Evolutionary conservation across 2,329 filamentous ascomycete species (phyloP), one percentile per base, ranked within the genome.

Genomic region (Ophiostoma triangulosporum): DNA sequence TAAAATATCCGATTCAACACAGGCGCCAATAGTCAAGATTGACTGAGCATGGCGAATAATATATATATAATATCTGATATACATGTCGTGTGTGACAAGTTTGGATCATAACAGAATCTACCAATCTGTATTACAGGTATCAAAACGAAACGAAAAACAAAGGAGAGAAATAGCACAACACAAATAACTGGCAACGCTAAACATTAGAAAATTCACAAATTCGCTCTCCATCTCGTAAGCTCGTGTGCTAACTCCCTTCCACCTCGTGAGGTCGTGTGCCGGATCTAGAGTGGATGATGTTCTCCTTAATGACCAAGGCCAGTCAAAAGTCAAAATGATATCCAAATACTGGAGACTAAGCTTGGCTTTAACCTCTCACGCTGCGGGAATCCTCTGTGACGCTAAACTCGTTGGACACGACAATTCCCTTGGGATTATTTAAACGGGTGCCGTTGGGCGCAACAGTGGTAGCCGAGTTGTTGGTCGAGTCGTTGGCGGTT

Each of bases 391-490:
- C 50, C 14, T 43, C 31, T 1, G 57, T 58, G 3, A 72, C 59
- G 49, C 70, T 65, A 17, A 73, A 61, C 45, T 71, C 62, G 48
- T 67, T 72, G 0, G 66, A 70, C n/a, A 73, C 67, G 22, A 71
- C 56, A 31, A 72, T 73, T 3, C 64, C 64, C 14, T 59, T 62
- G 0, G 60, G n/a, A 29, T 48, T 46, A 3, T 17, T 22, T 4
- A 14, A 7, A 9, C 11, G 46, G 9, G 5, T 7, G 17, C 6
- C 6, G 27, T 6, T 11, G 0, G 60, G 54, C 6, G 45, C 50
- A 8, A 48, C 46, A 2, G 27, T 48, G n/a, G 27, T 48, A 3
- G 27, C 27, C 4, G n/a, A 22, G 29, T 48, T 48, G 40, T 32
- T 48, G 31, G 6, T 26, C 9, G 31, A 15, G 22, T 43, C 50